Evolutionary conservation across 331 rosid genomes (phyloP), one percentile per base, ranked within the genome.

Genomic region (Pyrus hybrid): DNA sequence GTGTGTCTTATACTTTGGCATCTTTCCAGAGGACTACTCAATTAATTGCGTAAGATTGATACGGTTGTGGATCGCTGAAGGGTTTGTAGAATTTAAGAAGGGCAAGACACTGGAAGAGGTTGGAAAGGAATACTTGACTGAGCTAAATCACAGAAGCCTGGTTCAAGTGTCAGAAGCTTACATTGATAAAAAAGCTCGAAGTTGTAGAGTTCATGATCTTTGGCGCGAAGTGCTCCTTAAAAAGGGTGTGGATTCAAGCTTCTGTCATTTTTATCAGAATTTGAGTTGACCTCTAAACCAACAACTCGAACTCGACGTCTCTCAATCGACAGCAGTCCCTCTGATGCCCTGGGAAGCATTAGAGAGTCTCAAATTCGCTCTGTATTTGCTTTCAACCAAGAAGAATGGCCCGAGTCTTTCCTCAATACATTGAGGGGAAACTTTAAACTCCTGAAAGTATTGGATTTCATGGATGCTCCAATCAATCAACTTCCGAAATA

Each of bases 381-480:
- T 6, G 5, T 79, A 63, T 35, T 81, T 67, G 1, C 71, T 8
- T 72, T 71, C 13, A 32, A 66, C 74, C 28, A 12, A 3, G 68
- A 37, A 4, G 56, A 58, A 5, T 9, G 47, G 16, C 18, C 73
- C 12, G 5, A 8, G 26, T 18, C 79, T 22, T 22, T 75, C 17
- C 13, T 54, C 3, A 3, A 13, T 2, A 35, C 41, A 20, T 23
- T 81, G 21, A 66, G 54, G 3, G 30, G 23, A 35, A 78, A 60
- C 3, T 72, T 57, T 20, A 54, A 70, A 71, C 84, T 82, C 13
- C 41, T 82, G 68, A 60, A 69, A 25, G 64, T 72, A 28, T 66
- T 82, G 63, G 84, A 85, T 79, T 77, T 75, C 8, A 26, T 32
- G 68, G 65, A 30, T 66, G 74, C 84, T 12, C 63, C 54, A 13